phyloP scores from a whole-genome alignment of 345 rosid genomes.

The thale cress (Arabidopsis thaliana) region TAIR10.1 NC_003071.7:14890501-14891000 shows the following conservation, averaged over 20 bases:
- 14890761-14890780: constrained; percentile 26
- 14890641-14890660: not conserved
- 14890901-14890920: constrained; percentile 28
- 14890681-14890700: constrained; percentile 61
- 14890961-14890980: constrained; percentile 5
- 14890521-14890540: constrained; percentile 78
- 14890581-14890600: constrained; percentile 72
- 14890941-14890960: not conserved
- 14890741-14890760: constrained; percentile 55
- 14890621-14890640: not conserved
- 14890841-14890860: constrained; percentile 31
- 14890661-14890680: constrained; percentile 43
- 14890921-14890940: constrained; percentile 27
- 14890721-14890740: constrained; percentile 73
- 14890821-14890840: constrained; percentile 4
- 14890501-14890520: constrained; percentile 59
- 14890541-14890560: constrained; percentile 55
- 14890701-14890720: constrained; percentile 71
- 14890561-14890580: constrained; percentile 60
- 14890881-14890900: constrained; percentile 23
- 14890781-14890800: constrained; percentile 48
- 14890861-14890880: constrained; percentile 15
- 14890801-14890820: not conserved
- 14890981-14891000: not conserved
- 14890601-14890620: constrained; percentile 17